Base-by-base conservation (phyloP, 352 stramenopile species). In the Blastocystis sp. region DNA sequence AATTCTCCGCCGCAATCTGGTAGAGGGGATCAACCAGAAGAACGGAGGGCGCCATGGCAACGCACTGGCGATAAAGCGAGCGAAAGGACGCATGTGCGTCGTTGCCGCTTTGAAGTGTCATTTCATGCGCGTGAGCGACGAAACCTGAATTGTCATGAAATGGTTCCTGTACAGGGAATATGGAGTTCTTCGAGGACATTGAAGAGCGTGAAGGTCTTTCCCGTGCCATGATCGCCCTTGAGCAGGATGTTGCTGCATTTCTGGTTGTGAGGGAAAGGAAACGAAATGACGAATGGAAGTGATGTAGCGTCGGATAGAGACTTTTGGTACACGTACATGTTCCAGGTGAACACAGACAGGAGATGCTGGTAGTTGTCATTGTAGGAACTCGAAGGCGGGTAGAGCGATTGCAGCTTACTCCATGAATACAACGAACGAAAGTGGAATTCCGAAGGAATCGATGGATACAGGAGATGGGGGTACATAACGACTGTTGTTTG, bases 11-110 rank as follows among this genome's bases (percentile, higher is more conserved):
- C 27, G 67, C 42, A 38, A 78, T 48, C 32, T 27, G 14, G 3
- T 57, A n/a, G 16, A 78, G 67, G 6, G 67, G 67, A 78, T 78
- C 67, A 24, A 78, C 36, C n/a, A 78, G 24, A 18, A 78, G n/a
- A 0, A 61, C 24, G 0, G 42, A 78, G 7, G 67, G 67, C 4
- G 67, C 67, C 9, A 78, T 18, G 18, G 16, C 9, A 1, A 36
- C 48, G 27, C 67, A 78, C 9, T 42, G 32, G 29, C 21, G 27
- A 61, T 57, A 78, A n/a, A 57, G 44, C 24, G 21, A 16, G 38
- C 36, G 67, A 1, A 78, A 46, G 3, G 44, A 42, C 27, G 49
- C 9, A 11, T 48, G 67, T n/a, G 67, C 67, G 38, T 78, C 67
- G n/a, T 16, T 56, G 24, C 67, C 67, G 32, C 44, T 78, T 27